Evolutionary conservation across 2,329 filamentous ascomycete genomes (phyloP), one percentile per base, ranked within the genome.

Genomic region (Hypoxylon sp.): DNA sequence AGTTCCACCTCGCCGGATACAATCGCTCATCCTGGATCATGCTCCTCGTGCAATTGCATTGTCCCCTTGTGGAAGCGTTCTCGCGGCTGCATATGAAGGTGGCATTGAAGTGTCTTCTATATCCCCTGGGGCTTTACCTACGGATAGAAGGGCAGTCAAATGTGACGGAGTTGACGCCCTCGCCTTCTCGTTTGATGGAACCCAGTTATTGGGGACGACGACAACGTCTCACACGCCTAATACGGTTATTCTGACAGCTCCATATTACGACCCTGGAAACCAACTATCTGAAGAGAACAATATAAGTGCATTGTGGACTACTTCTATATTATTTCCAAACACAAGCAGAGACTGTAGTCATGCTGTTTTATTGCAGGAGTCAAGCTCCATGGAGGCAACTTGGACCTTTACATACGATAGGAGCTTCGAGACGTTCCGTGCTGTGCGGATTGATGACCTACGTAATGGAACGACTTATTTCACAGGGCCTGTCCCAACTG

Each of bases 71-170:
- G 93, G 93, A 24, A 90, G 91, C 47, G 92, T 97, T 13, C 81
- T 97, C 50, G 94, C 94, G 24, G 91, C 93, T 14, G 94, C 94
- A 6, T 97, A 94, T 79, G 90, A 94, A 75, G 92, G 92, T 61
- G 93, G 92, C n/a, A 94, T 97, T 69, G 94, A 97, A 78, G 92
- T 97, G 0, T 90, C 92, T 29, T 92, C 93, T 4, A 82, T 97
- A 42, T 88, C 88, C 52, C 84, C 90, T 2, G 87, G 85, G 59
- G 89, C 88, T 26, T 75, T 91, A 29, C 80, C 87, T 11, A 92
- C 88, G 0, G 91, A 94, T 72, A 86, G 91, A 74, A 86, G 93
- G 72, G 88, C 92, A 10, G 92, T 95, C 63, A 93, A 94, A 75
- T 95, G 92, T 75, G 90, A 92, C 75, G 87, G 86, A 1, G 91